These are phyloP conservation scores for Paulownia fortunei DNA, from an alignment of 257 asterid genomes.

Conservation along the genomic window DNA sequence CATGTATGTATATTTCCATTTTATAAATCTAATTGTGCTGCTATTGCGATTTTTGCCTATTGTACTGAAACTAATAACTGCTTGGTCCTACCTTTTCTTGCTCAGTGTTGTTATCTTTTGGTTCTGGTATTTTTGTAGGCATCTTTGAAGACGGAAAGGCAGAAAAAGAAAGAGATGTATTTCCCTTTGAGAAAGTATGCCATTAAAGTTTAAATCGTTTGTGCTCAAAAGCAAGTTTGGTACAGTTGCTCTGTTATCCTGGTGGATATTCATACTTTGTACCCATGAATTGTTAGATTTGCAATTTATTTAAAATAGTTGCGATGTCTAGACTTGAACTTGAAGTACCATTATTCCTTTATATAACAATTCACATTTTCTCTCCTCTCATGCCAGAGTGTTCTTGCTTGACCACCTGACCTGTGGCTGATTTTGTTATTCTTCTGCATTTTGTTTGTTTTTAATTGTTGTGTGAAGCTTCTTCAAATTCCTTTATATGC, in stretches of 20 bases:
- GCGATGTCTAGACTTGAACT: constrained; percentile 10
- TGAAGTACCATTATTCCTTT: background rate
- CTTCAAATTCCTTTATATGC: too few species aligned
- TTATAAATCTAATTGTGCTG: too few species aligned
- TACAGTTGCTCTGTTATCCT: background rate
- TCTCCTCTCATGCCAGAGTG: background rate
- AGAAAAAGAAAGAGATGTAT: constrained; percentile 79
- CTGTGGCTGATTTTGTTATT: background rate
- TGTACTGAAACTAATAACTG: too few species aligned
- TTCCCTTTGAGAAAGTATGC: constrained; percentile 81
- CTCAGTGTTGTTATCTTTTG: background rate
- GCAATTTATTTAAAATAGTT: background rate
- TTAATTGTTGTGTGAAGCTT: background rate
- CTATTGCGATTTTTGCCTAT: background rate
- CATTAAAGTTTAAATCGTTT: constrained; percentile 54
- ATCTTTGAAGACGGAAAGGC: constrained; percentile 69
- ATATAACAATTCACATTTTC: background rate
- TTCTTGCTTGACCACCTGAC: background rate
- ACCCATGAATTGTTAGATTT: background rate
- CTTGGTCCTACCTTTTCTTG: background rate
- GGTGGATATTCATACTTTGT: constrained; percentile 21
- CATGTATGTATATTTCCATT: background rate
- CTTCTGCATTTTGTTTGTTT: background rate
- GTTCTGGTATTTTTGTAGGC: constrained; percentile 43
- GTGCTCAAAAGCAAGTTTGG: background rate